Evolutionary conservation across 768 basidiomycete genomes (phyloP).

Genomic region (Tremella yokohamensis): DNA sequence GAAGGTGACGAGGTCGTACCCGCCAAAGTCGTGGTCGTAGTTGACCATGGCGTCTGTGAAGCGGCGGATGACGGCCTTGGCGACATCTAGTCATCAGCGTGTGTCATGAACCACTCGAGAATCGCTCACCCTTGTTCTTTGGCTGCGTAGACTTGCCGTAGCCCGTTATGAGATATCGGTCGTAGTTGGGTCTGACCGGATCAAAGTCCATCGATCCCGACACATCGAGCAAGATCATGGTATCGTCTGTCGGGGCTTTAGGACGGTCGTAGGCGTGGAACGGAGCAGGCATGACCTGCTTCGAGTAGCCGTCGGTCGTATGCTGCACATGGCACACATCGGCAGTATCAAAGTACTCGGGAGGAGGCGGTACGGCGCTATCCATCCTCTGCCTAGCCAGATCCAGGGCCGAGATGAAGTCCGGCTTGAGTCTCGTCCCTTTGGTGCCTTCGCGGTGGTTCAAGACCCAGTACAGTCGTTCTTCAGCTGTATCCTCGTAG

Average conservation of each 20-base stretch:
- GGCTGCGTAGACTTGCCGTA: slow-evolving; percentile 17
- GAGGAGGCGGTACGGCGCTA: slow-evolving; percentile 18
- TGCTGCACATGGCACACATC: slow-evolving; percentile 26
- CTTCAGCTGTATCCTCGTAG: slow-evolving; percentile 30
- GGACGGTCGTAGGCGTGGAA: slow-evolving; percentile 15
- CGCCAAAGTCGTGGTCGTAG: slow-evolving; percentile 13
- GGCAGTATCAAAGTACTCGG: slow-evolving; percentile 17
- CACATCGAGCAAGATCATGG: slow-evolving; percentile 26
- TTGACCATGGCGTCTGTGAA: slow-evolving; percentile 27
- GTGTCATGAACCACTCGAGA: not conserved
- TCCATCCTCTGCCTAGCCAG: slow-evolving; percentile 25
- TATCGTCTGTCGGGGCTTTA: slow-evolving; percentile 18
- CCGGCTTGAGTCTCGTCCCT: slow-evolving; percentile 19
- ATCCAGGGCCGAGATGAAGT: slow-evolving; percentile 18
- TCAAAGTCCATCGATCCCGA: slow-evolving; percentile 27
- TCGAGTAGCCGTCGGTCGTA: slow-evolving; percentile 22
- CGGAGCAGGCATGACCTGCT: slow-evolving; percentile 26
- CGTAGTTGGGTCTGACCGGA: slow-evolving; percentile 14
- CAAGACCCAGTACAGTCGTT: slow-evolving; percentile 30
- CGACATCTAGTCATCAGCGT: slow-evolving; percentile 16
- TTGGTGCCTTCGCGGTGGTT: slow-evolving; percentile 21
- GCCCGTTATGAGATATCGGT: slow-evolving; percentile 19
- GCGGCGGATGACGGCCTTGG: slow-evolving; percentile 21
- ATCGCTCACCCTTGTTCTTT: slow-evolving; percentile 26
- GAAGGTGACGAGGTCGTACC: slow-evolving; percentile 17